These are phyloP conservation scores for Boechera divaricarpa DNA, from an alignment of 345 rosid genomes.

Conservation along the genomic window DNA sequence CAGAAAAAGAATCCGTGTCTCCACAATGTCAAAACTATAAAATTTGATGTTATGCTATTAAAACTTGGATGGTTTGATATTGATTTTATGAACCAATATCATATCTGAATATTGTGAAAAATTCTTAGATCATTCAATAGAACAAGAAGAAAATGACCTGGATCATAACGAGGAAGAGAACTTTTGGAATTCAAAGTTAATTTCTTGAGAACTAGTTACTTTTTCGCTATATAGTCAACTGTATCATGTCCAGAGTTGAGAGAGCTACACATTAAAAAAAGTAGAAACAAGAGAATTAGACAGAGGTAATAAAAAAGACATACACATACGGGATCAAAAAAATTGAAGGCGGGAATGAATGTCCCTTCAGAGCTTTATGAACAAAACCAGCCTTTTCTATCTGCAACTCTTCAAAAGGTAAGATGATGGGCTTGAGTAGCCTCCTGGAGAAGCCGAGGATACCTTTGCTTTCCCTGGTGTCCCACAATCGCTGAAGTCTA, in stretches of 20 bases:
- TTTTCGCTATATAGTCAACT: slow-evolving; percentile 27
- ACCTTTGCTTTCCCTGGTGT: slow-evolving; percentile 71
- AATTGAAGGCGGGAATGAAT: slow-evolving; percentile 24
- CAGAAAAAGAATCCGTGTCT: not conserved
- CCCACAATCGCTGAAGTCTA: slow-evolving; percentile 95
- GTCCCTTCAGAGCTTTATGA: slow-evolving; percentile 29
- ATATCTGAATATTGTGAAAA: not conserved
- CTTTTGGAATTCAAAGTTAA: not conserved
- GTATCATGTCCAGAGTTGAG: slow-evolving; percentile 35
- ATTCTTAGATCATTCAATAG: not conserved
- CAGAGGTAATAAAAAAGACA: slow-evolving; percentile 10
- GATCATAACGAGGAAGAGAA: not conserved
- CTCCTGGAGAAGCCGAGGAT: slow-evolving; percentile 54
- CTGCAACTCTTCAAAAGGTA: slow-evolving; percentile 89
- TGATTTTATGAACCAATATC: not conserved
- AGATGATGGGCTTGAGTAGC: slow-evolving; percentile 74
- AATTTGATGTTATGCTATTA: not conserved
- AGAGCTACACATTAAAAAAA: slow-evolving; percentile 25
- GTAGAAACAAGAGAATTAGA: slow-evolving; percentile 12
- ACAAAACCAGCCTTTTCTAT: slow-evolving; percentile 45
- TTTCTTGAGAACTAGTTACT: slow-evolving; percentile 25
- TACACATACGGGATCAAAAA: slow-evolving; percentile 36
- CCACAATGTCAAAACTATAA: not conserved
- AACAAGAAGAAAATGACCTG: not conserved
- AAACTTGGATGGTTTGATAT: not conserved